A percentile compares a stretch with the other conserved stretches of the same genome.
These are phyloP conservation scores for Suhomyces panamericanus DNA, from an alignment of 1,139 yeast species.

Conservation along the genomic window DNA sequence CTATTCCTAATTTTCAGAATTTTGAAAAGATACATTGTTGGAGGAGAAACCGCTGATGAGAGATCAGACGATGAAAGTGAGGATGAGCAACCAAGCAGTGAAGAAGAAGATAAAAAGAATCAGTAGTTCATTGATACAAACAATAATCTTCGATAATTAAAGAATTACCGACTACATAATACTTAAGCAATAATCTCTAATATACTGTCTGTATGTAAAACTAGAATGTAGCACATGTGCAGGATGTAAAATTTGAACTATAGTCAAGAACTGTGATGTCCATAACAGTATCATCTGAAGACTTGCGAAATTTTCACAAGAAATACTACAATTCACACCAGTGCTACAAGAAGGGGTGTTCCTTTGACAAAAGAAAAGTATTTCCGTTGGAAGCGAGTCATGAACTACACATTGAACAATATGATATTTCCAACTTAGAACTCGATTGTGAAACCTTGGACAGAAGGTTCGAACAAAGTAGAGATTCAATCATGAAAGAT, in stretches of 20 bases:
- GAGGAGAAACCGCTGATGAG: slow-evolving; percentile 71
- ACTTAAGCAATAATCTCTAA: not conserved
- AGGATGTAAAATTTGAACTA: not conserved
- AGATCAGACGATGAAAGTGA: slow-evolving; percentile 86
- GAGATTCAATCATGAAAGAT: slow-evolving; percentile 14
- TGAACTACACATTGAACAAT: not conserved
- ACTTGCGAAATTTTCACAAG: not conserved
- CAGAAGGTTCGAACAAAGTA: slow-evolving; percentile 7
- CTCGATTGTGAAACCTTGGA: slow-evolving; percentile 23
- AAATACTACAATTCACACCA: not conserved
- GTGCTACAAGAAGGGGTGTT: not conserved
- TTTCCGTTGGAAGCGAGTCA: not conserved
- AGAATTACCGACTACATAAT: not conserved
- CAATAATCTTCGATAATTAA: not conserved
- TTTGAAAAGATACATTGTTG: slow-evolving; percentile 59
- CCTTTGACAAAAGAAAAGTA: not conserved
- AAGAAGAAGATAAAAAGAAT: slow-evolving; percentile 28
- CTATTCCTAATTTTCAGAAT: slow-evolving; percentile 77
- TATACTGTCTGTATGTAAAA: no score
- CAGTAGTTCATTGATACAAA: slow-evolving; percentile 12
- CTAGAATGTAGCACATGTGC: not conserved
- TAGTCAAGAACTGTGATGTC: not conserved
- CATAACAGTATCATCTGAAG: not conserved
- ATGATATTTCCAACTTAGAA: slow-evolving; percentile 13
- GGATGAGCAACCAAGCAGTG: slow-evolving; percentile 35